Percentiles rank a stretch among this genome's conserved stretches.
These are phyloP conservation scores for Fomitopsis pinicola DNA, from an alignment of 1,284 basidiomycete species.

Conservation along the genomic window DNA sequence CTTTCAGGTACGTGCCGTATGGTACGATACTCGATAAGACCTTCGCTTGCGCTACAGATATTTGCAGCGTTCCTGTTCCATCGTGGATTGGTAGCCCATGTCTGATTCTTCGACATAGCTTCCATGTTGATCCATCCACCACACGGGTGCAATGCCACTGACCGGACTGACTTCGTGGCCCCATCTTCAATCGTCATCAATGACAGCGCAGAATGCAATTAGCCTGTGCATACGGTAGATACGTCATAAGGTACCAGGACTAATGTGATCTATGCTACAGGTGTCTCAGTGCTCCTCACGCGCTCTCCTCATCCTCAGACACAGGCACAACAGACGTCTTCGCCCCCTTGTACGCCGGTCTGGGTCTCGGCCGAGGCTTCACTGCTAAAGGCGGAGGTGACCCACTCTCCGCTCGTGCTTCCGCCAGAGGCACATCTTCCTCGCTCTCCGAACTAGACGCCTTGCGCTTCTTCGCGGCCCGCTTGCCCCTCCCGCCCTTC, in stretches of 20 bases:
- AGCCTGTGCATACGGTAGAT: not conserved
- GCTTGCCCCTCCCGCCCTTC: constrained; percentile 26
- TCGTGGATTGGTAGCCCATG: too few species aligned
- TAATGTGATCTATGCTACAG: not conserved
- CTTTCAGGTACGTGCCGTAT: too few species aligned
- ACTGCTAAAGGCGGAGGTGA: constrained; percentile 21
- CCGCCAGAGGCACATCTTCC: constrained; percentile 26
- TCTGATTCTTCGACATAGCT: too few species aligned
- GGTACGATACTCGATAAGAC: too few species aligned
- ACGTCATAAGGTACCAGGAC: not conserved
- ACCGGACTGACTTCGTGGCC: too few species aligned
- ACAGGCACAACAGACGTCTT: not conserved
- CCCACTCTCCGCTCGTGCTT: constrained; percentile 3
- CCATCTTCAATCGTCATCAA: too few species aligned
- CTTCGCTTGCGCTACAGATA: too few species aligned
- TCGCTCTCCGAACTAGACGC: constrained; percentile 13
- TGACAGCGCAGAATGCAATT: not conserved
- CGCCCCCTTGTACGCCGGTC: constrained; percentile 22
- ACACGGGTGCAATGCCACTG: too few species aligned
- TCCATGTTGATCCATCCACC: too few species aligned
- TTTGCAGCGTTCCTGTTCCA: too few species aligned
- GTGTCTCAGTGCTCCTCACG: not conserved
- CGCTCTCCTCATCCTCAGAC: not conserved
- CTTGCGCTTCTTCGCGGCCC: constrained; percentile 17
- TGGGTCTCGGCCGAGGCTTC: constrained; percentile 34